These are phyloP conservation scores for Penicillium sp. DNA, from an alignment of 2,329 filamentous ascomycete genomes.

Conservation along the genomic window DNA sequence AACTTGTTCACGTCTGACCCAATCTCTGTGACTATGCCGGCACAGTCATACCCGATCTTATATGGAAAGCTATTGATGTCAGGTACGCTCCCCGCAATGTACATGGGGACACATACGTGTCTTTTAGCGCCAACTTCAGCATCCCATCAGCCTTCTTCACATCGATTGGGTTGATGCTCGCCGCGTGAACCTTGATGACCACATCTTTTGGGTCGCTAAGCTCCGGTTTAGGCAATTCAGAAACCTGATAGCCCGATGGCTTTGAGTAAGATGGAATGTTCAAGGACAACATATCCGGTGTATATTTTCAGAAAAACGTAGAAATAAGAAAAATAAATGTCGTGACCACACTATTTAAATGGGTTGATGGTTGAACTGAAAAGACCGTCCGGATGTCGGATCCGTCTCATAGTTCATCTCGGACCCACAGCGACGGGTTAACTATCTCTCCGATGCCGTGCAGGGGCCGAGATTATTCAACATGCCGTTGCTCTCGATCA, in stretches of 20 bases:
- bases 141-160: slow-evolving; percentile 42
- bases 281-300: slow-evolving; percentile 17
- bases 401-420: not conserved
- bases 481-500: not conserved
- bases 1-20: slow-evolving; percentile 35
- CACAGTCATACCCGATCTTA: slow-evolving; percentile 45
- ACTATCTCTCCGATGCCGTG: not conserved
- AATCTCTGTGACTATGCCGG: slow-evolving; percentile 39
- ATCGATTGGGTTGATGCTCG: slow-evolving; percentile 48
- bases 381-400: not conserved
- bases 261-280: slow-evolving; percentile 17
- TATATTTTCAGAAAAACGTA: not conserved
- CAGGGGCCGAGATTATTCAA: not conserved
- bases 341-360: not conserved
- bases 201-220: slow-evolving; percentile 20
- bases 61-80: slow-evolving; percentile 38
- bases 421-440: not conserved
- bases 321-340: not conserved
- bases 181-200: slow-evolving; percentile 44
- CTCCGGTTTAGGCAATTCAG: slow-evolving; percentile 20
- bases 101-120: slow-evolving; percentile 25
- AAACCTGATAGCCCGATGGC: slow-evolving; percentile 21
- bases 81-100: not conserved
- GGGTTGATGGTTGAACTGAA: not conserved
- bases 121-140: slow-evolving; percentile 33